A percentile compares a stretch with the other conserved stretches of the same genome.
Conservation (phyloP, 495 filamentous ascomycete species). For the Podospora pseudopauciseta region DNA sequence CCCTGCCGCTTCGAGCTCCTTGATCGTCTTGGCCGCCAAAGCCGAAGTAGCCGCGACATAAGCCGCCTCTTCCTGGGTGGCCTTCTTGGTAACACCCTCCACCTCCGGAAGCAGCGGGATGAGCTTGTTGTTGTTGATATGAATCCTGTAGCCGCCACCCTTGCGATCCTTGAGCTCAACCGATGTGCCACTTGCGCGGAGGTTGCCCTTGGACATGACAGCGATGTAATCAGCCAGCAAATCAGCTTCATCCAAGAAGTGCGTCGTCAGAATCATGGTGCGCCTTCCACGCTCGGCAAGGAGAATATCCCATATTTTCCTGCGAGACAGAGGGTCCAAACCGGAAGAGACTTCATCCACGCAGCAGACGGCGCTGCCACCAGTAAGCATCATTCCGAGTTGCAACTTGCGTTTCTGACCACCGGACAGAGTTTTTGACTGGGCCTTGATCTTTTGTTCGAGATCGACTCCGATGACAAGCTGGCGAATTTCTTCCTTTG, state of each 20-base stretch:
- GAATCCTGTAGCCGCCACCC: slow-evolving; percentile 73
- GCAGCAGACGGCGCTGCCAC: slow-evolving; percentile 78
- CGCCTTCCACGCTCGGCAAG: slow-evolving; percentile 71
- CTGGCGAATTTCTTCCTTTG: slow-evolving; percentile 50
- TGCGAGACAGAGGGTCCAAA: slow-evolving; percentile 71
- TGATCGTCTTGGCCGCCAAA: slow-evolving; percentile 63
- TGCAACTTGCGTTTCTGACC: slow-evolving; percentile 91
- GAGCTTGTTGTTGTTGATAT: slow-evolving; percentile 54
- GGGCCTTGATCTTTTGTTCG: slow-evolving; percentile 60
- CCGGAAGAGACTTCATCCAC: slow-evolving; percentile 85
- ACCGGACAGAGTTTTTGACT: slow-evolving; percentile 69
- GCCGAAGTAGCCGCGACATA: slow-evolving; percentile 63
- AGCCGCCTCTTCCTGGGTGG: slow-evolving; percentile 62
- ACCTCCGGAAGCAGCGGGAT: slow-evolving; percentile 49
- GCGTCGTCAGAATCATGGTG: slow-evolving; percentile 81
- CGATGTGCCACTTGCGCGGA: slow-evolving; percentile 70
- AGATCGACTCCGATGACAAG: slow-evolving; percentile 69
- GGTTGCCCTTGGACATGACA: slow-evolving; percentile 67
- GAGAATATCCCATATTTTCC: slow-evolving; percentile 89
- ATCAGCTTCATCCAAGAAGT: slow-evolving; percentile 78
- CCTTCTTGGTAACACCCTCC: slow-evolving; percentile 52
- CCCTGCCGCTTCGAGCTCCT: slow-evolving; percentile 56
- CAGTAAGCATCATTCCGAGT: slow-evolving; percentile 88
- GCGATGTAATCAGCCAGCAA: slow-evolving; percentile 73
- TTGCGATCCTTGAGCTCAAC: slow-evolving; percentile 68